Evolutionary conservation across 2,329 filamentous ascomycete species (phyloP), one percentile per base, ranked within the genome.

Genomic region (Colletotrichum sp.): DNA sequence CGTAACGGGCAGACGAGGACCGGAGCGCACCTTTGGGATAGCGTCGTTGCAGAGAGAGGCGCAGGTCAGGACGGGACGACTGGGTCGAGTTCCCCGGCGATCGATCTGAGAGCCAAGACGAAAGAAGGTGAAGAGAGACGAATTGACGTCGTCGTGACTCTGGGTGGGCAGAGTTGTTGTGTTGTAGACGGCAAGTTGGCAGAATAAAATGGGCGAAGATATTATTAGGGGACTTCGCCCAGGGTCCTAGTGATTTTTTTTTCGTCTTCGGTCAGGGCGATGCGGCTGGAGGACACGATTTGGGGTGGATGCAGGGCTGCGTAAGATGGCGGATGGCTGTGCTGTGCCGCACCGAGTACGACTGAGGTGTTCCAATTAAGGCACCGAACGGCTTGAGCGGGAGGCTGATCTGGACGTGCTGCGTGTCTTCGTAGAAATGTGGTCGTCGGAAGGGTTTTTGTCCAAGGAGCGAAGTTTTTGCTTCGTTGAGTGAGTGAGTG

Each of bases 1-100:
- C 70, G 73, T 73, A 73, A 73, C 72, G 70, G 49, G 36, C 55
- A 55, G 70, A 73, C 64, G 69, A 68, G n/a, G 64, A 26, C 21
- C 21, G 24, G 34, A 24, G 44, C 65, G 49, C 44, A 68, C 65
- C 65, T 68, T 68, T 24, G 49, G 30, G 24, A 66, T 49, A 21
- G 44, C 18, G 44, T 49, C 44, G 44, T 21, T 10, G 44, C 44
- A 49, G 44, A 49, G 44, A 21, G 44, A 49, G 44, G 44, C 44
- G 44, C 44, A 49, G 63, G 34, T 21, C 15, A 32, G 26, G 44
- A 52, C 44, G 49, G 65, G 65, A 68, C 34, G 65, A 26, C 28
- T 57, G 44, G 15, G 39, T 68, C 21, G 32, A 36, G 21, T 66
- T 49, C 28, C 44, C 49, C 52, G 28, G 36, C 52, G 62, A 63